Conservation (phyloP, 805 yeast species). For the Candida maesae region DNA sequence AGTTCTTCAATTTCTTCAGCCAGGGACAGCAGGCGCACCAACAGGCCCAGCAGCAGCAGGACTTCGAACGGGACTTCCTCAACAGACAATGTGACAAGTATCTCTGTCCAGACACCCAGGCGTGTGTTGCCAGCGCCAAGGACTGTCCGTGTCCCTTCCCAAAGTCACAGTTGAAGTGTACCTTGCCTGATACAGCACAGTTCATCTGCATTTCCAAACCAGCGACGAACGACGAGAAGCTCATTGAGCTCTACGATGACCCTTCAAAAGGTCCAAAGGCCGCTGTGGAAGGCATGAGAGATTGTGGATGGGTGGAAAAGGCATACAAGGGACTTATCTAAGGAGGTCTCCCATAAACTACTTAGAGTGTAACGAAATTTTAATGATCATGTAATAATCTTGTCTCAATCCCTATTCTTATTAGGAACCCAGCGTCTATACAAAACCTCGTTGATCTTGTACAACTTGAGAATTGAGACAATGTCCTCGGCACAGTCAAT, state of each 20-base stretch:
- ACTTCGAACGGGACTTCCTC: conserved; percentile 35
- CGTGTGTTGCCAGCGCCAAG: conserved; percentile 63
- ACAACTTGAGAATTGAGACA: conserved; percentile 36
- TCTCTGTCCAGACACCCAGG: conserved; percentile 78
- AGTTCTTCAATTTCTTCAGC: conserved; percentile 43
- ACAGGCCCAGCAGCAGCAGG: conserved; percentile 24
- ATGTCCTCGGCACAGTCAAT: conserved; percentile 28
- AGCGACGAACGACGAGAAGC: conserved; percentile 40
- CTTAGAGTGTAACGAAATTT: no score
- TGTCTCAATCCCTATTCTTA: conserved; percentile 63
- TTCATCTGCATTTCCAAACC: conserved; percentile 85
- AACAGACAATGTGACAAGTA: conserved; percentile 54
- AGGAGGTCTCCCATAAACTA: no score
- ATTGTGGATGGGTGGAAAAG: conserved; percentile 80
- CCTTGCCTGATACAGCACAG: conserved; percentile 59
- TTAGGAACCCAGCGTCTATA: conserved; percentile 85
- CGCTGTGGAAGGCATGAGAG: conserved; percentile 52
- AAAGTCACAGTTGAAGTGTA: conserved; percentile 76
- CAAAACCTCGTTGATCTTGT: conserved; percentile 59
- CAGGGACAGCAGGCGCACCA: conserved; percentile 34
- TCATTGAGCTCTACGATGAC: conserved; percentile 37
- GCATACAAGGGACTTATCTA: conserved; percentile 60
- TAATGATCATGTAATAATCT: no score
- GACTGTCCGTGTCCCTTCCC: conserved; percentile 94
- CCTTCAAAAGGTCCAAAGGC: conserved; percentile 45